A percentile compares a stretch with the other conserved stretches of the same genome.
phyloP scores from a whole-genome alignment of 495 filamentous ascomycete species.

The Neurospora sublineolata region DNA sequence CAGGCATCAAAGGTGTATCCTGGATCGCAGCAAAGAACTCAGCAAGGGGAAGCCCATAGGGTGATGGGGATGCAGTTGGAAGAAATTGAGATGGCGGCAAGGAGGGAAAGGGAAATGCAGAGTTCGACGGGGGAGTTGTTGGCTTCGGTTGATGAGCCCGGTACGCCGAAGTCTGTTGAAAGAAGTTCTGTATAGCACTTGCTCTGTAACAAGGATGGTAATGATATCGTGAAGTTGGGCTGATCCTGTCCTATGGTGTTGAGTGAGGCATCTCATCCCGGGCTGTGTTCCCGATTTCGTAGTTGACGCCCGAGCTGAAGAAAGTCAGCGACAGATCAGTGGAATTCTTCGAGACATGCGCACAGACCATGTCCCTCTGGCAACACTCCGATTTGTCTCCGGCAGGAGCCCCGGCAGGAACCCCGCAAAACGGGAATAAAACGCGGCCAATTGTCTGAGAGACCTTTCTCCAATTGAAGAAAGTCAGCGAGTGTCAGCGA shows the following conservation, averaged over 20 bases:
- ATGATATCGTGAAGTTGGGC: no score
- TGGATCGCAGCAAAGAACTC: neutral
- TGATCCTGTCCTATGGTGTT: neutral
- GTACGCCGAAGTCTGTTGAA: neutral
- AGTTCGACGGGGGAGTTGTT: neutral
- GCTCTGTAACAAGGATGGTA: neutral
- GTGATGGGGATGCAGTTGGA: constrained; percentile 9
- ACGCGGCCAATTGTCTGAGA: neutral
- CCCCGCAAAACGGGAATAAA: no score
- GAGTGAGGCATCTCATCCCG: neutral
- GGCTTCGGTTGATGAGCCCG: neutral
- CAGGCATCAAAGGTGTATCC: neutral
- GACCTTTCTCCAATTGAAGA: neutral
- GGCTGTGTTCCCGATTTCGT: neutral
- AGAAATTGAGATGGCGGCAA: constrained; percentile 4
- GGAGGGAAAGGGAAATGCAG: neutral
- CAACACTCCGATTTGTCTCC: neutral
- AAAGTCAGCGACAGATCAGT: no score
- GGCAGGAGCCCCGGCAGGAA: neutral
- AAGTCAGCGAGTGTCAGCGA: neutral
- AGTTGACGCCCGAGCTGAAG: no score
- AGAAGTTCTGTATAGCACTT: neutral
- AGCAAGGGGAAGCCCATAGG: neutral
- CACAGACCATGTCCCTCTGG: neutral
- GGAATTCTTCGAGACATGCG: neutral